Evolutionary conservation across 345 rosid species (phyloP).

Genomic region (Dipteronia sinensis): DNA sequence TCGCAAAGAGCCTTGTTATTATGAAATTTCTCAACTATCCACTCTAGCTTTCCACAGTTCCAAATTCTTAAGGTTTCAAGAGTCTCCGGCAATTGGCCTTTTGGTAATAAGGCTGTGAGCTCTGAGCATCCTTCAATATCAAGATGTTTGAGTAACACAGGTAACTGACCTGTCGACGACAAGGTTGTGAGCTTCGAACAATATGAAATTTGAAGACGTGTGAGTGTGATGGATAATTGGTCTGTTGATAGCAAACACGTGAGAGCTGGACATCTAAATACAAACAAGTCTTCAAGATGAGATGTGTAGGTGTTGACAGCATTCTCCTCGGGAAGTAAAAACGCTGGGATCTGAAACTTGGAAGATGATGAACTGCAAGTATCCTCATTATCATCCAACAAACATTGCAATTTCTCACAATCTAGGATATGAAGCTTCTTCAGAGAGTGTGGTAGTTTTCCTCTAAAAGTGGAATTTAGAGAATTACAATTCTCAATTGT

Average conservation of each 20-base stretch:
- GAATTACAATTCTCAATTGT: background rate
- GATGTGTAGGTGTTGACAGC: background rate
- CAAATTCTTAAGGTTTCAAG: background rate
- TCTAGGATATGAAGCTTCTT: background rate
- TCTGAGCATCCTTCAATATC: background rate
- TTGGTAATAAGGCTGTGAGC: background rate
- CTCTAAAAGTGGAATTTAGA: background rate
- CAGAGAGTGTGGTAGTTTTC: background rate
- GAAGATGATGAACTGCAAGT: too few species aligned
- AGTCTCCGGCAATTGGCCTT: background rate
- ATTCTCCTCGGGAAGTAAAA: too few species aligned
- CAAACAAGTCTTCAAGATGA: background rate
- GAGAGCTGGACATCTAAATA: background rate
- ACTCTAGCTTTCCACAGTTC: background rate
- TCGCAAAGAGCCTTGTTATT: background rate
- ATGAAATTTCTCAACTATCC: background rate
- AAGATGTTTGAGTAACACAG: background rate
- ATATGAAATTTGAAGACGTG: rapidly evolving
- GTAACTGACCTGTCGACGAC: background rate
- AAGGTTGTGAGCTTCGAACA: background rate
- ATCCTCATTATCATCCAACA: background rate
- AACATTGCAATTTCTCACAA: background rate
- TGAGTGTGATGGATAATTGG: background rate
- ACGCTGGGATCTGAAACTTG: background rate
- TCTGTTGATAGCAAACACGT: background rate